phyloP scores from a whole-genome alignment of 768 basidiomycete genomes.

The Hysterangium stoloniferum region DNA sequence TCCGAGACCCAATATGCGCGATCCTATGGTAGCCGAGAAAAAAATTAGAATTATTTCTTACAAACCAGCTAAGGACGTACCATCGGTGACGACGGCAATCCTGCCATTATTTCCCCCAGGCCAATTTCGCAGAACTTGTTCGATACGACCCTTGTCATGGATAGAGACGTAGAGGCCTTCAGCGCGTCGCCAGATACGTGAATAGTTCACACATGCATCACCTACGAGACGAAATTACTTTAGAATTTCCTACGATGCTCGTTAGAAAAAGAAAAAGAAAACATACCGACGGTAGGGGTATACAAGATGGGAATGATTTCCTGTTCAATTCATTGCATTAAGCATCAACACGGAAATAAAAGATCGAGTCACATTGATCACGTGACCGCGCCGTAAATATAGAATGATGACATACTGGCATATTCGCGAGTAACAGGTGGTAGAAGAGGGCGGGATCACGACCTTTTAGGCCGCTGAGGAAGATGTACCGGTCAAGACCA shows the following conservation, averaged over 20 bases:
- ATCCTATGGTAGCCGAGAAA: not conserved
- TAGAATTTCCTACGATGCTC: not conserved
- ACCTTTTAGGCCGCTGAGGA: constrained; percentile 7
- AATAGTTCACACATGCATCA: constrained; percentile 31
- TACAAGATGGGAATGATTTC: constrained; percentile 11
- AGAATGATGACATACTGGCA: constrained; percentile 23
- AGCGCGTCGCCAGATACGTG: constrained; percentile 20
- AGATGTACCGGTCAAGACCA: constrained; percentile 5
- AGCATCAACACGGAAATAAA: not conserved
- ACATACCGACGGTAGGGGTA: constrained; percentile 11
- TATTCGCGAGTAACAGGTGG: constrained; percentile 14
- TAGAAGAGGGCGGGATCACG: constrained; percentile 13
- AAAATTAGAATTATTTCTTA: not conserved
- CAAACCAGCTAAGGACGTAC: constrained; percentile 14
- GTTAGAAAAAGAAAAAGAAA: not conserved
- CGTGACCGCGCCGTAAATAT: constrained; percentile 30
- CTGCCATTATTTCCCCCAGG: constrained; percentile 21
- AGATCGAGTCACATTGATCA: not conserved
- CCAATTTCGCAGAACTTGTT: constrained; percentile 21
- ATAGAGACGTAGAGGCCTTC: constrained; percentile 23
- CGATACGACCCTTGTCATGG: constrained; percentile 29
- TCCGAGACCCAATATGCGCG: constrained; percentile 34
- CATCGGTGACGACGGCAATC: constrained; percentile 38
- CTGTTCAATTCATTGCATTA: not conserved
- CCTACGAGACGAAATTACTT: constrained; percentile 20